phyloP scores from a whole-genome alignment of 2,329 filamentous ascomycete species.

The Graphiopsis chlorocephala region DNA sequence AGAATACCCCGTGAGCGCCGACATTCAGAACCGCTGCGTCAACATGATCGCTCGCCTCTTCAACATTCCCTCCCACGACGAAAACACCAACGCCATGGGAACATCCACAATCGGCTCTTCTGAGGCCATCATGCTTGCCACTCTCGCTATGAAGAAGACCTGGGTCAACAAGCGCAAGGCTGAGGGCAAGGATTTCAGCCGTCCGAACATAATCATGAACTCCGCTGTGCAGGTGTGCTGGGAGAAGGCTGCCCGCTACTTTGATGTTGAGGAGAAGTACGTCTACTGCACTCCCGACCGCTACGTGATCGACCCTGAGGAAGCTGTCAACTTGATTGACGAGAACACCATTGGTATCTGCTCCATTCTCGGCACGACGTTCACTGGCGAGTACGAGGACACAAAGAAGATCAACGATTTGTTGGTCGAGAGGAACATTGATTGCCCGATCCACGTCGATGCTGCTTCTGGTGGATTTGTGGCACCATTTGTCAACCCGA shows the following conservation, averaged over 20 bases:
- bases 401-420: conserved; percentile 89
- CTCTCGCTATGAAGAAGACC: conserved; percentile 90
- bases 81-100: conserved; percentile 67
- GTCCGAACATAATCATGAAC: conserved; percentile 93
- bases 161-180: conserved; percentile 87
- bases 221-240: conserved; percentile 95
- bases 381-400: conserved; percentile 94
- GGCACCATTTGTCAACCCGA: conserved; percentile 81
- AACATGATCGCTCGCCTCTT: conserved; percentile 77
- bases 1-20: conserved; percentile 50
- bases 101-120: conserved; percentile 88
- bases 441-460: conserved; percentile 89
- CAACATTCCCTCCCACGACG: conserved; percentile 64
- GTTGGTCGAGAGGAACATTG: conserved; percentile 68
- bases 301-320: conserved; percentile 62
- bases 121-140: conserved; percentile 79
- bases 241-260: conserved; percentile 67
- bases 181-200: conserved; percentile 74
- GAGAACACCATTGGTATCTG: conserved; percentile 88
- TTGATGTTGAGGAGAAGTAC: conserved; percentile 84
- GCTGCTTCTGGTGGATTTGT: conserved; percentile 91
- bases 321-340: conserved; percentile 60
- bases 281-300: conserved; percentile 61
- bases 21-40: conserved; percentile 78
- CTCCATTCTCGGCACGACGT: conserved; percentile 85